Evolutionary conservation across 371 early-diverging fungal genomes (phyloP), one percentile per base, ranked within the genome.

Genomic region (Smittium culicis): DNA sequence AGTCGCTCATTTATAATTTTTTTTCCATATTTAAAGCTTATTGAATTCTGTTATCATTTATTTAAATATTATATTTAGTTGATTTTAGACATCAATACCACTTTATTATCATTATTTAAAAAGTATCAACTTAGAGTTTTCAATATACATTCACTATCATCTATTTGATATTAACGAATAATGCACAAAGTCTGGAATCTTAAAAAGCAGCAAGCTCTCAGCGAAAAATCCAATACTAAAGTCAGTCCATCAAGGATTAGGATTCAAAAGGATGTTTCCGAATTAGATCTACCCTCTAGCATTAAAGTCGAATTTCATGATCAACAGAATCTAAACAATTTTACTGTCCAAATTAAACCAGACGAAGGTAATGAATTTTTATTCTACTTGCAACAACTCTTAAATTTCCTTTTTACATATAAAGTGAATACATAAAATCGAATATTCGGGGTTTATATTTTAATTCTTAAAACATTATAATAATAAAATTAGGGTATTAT

Each of bases 181-280:
- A 91, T 92, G 93, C 80, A 87, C 68, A 90, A 89, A 72, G 89
- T 94, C 70, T 92, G 92, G 92, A 82, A 84, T 25, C 79, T 91
- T 79, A 93, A 92, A 76, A 87, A 88, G 69, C 84, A 87, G 66
- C 86, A 85, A 70, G 89, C 82, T 24, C 81, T 69, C 27, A 85
- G 80, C 35, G 88, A 86, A 68, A 85, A 88, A 71, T 87, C 82
- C 73, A 90, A 91, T 76, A 84, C 89, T 25, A 90, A 88, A 77
- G 87, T 88, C 25, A 85, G 89, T 60, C 91, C 95, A 1, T 92
- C 92, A 14, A 89, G 88, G 70, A 88, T 95, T 61, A 84, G 95
- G 64, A 83, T 94, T 31, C 95, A 94, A 77, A 96, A 94, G 84
- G 96, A 96, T 78, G 73, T 95, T 68, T 80, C 83, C 34, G 96